Evolutionary conservation across 2,329 filamentous ascomycete genomes (phyloP).

Genomic region (Pezicula carpinea): DNA sequence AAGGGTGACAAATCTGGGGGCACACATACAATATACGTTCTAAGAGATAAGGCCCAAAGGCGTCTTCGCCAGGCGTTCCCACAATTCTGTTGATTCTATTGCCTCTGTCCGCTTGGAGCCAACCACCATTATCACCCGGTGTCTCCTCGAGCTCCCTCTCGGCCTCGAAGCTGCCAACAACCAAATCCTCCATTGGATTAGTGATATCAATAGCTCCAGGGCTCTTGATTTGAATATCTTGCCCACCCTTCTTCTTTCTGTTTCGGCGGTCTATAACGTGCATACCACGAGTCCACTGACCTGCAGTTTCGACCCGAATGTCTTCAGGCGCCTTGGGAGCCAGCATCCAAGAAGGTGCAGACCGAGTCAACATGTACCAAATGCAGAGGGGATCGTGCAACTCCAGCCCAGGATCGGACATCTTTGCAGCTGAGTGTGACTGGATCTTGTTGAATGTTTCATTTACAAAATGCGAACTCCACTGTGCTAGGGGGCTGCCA

Average conservation of each 20-base stretch:
- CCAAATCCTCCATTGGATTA: constrained; percentile 32
- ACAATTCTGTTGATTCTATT: constrained; percentile 78
- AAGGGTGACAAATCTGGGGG: too few relatives aligned
- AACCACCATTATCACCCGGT: constrained; percentile 68
- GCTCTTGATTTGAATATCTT: constrained; percentile 26
- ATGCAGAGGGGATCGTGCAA: constrained; percentile 76
- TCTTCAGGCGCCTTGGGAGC: constrained; percentile 62
- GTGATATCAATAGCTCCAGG: constrained; percentile 28
- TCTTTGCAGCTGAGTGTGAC: constrained; percentile 50
- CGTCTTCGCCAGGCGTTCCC: constrained; percentile 60
- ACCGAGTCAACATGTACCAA: constrained; percentile 69
- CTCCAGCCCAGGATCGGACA: constrained; percentile 53
- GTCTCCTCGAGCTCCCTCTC: constrained; percentile 47
- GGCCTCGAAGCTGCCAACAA: constrained; percentile 35
- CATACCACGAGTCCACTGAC: constrained; percentile 94
- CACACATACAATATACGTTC: constrained; percentile 50
- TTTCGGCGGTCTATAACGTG: constrained; percentile 74
- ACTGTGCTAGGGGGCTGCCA: constrained; percentile 69
- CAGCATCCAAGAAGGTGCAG: constrained; percentile 53
- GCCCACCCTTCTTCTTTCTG: constrained; percentile 45
- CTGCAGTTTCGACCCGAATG: constrained; percentile 80
- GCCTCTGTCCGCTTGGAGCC: constrained; percentile 69
- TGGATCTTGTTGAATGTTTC: constrained; percentile 67
- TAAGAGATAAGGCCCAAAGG: constrained; percentile 63
- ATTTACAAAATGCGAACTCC: constrained; percentile 68